Evolutionary conservation across 805 yeast species (phyloP), one percentile per base, ranked within the genome.

Genomic region (Metschnikowia santaceciliae): DNA sequence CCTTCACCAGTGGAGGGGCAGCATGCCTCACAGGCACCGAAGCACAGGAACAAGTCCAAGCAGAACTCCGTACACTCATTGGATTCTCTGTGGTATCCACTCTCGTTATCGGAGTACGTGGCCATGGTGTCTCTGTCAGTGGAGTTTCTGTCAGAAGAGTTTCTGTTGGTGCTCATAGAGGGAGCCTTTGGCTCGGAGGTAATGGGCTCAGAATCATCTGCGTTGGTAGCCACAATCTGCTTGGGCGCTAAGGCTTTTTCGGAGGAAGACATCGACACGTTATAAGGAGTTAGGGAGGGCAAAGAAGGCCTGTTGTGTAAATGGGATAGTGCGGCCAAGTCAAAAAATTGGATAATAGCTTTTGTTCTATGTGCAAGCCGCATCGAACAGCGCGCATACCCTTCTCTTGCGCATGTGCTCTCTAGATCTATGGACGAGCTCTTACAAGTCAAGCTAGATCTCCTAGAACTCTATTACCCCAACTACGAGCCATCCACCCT

Each of bases 1-100:
- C 78, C 77, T 47, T 72, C 76, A 3, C 74, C 74, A 15, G 61
- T 60, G 38, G 66, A 52, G n/a, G 78, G 78, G 54, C 76, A 72
- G 52, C 74, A 72, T 6, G 64, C 59, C 42, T 71, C 73, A 46
- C 67, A 67, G 44, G 71, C 60, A 1, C 78, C 77, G 49, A 74
- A 74, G 55, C 78, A 74, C 17, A 65, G 51, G 46, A 60, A 62
- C 37, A 57, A 61, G 46, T 73, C 77, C 45, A 68, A 54, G 54
- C 74, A 71, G 52, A 74, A 73, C 55, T 73, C 77, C 6, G 71
- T 57, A 54, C 78, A 74, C 52, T 74, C 77, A 53, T 72, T 70
- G 23, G 60, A 43, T 1, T 72, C 70, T 49, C 70, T 55, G 7
- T 69, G 68, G 55, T 69, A 73, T 2, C 78, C 78, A 17, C 74